phyloP scores from a whole-genome alignment of 495 filamentous ascomycete genomes.

The Neurospora sp. region DNA sequence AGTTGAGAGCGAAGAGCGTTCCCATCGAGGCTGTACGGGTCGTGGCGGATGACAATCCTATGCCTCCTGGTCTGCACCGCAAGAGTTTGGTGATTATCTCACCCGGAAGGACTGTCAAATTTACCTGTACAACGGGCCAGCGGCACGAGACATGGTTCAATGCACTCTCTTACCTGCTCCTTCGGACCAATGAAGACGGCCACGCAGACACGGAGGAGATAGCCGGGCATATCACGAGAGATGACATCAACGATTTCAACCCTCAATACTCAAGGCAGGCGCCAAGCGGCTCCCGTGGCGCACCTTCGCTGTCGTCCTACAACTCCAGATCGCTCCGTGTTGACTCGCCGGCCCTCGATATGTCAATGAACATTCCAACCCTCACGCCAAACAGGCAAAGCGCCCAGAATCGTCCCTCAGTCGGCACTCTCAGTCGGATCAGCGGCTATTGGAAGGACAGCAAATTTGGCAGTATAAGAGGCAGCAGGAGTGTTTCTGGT shows the following conservation, averaged over 20 bases:
- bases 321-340: constrained; percentile 61
- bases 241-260: constrained; percentile 88
- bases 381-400: constrained; percentile 35
- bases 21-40: constrained; percentile 88
- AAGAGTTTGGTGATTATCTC: constrained; percentile 88
- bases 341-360: constrained; percentile 39
- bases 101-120: constrained; percentile 77
- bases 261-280: constrained; percentile 49
- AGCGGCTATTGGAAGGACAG: constrained; percentile 39
- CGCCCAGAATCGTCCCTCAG: constrained; percentile 18
- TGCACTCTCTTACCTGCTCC: constrained; percentile 82
- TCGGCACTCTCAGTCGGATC: constrained; percentile 31
- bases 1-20: constrained; percentile 88
- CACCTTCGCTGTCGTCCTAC: constrained; percentile 73
- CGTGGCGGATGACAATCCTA: constrained; percentile 91
- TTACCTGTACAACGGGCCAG: constrained; percentile 87
- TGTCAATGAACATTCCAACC: constrained; percentile 34
- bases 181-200: constrained; percentile 56
- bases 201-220: constrained; percentile 49
- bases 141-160: constrained; percentile 99
- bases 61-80: constrained; percentile 86
- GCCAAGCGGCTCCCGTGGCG: constrained; percentile 30
- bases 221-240: constrained; percentile 48
- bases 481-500: constrained; percentile 29
- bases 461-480: constrained; percentile 34